Conservation (phyloP, 805 yeast species). For the Metschnikowia kofuensis region DNA sequence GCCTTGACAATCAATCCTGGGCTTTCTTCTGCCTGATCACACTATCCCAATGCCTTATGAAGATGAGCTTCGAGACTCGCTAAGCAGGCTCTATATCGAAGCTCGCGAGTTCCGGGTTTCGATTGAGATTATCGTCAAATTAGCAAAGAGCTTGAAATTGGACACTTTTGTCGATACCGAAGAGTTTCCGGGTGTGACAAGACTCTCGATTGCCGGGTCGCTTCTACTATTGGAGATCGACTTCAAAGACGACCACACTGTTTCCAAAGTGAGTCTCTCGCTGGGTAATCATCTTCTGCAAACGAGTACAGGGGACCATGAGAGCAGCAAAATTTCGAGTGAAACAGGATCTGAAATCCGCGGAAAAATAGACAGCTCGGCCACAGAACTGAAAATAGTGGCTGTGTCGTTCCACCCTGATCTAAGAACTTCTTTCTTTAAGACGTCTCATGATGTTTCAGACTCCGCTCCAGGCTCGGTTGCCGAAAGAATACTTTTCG, state of each 20-base stretch:
- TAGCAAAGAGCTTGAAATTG: constrained; percentile 38
- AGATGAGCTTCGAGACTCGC: constrained; percentile 13
- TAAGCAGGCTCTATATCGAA: constrained; percentile 28
- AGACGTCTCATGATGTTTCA: background rate
- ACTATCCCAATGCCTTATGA: constrained; percentile 6
- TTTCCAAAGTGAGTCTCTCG: constrained; percentile 33
- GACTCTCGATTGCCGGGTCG: constrained; percentile 43
- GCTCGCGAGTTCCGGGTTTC: constrained; percentile 30
- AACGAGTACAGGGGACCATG: background rate
- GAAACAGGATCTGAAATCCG: too few species aligned
- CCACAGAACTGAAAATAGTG: background rate
- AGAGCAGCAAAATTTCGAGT: too few species aligned
- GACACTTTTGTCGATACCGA: constrained; percentile 43
- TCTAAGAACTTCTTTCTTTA: constrained; percentile 1
- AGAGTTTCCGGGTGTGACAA: constrained; percentile 6
- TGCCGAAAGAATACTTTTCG: constrained; percentile 30
- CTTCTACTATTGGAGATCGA: constrained; percentile 40
- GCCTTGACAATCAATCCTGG: too few species aligned
- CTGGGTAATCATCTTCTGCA: constrained; percentile 28
- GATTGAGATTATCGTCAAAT: constrained; percentile 36
- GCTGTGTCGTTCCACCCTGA: constrained; percentile 2
- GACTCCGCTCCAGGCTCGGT: background rate
- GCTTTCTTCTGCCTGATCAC: too few species aligned
- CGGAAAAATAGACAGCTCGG: background rate
- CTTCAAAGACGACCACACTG: constrained; percentile 24